Conservation (phyloP, 2,329 filamentous ascomycete species). For the Hymenoscyphus fructigenus region DNA sequence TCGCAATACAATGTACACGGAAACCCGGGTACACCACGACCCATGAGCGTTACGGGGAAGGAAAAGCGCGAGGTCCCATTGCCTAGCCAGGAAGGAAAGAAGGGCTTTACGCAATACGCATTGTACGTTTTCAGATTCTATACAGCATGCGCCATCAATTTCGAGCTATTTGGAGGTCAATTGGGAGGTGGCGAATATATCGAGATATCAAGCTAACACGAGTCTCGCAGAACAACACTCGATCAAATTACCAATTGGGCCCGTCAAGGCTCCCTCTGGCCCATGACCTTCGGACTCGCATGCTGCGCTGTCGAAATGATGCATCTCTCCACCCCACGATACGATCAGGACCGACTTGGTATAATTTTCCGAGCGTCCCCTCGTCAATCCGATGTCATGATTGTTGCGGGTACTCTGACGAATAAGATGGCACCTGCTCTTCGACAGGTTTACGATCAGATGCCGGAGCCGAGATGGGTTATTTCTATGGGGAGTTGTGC, state of each 20-base stretch:
- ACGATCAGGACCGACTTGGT: slow-evolving; percentile 84
- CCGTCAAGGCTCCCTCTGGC: slow-evolving; percentile 81
- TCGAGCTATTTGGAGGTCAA: not conserved
- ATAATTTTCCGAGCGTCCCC: slow-evolving; percentile 90
- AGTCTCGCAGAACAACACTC: slow-evolving; percentile 64
- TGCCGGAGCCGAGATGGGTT: slow-evolving; percentile 89
- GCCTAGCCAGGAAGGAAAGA: slow-evolving; percentile 75
- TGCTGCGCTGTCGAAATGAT: slow-evolving; percentile 94
- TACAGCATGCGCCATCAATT: not conserved
- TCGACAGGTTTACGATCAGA: slow-evolving; percentile 91
- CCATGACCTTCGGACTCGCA: slow-evolving; percentile 83
- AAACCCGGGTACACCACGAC: slow-evolving; percentile 51
- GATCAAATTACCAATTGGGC: slow-evolving; percentile 83
- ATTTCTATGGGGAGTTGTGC: slow-evolving; percentile 81
- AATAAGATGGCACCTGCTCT: slow-evolving; percentile 96
- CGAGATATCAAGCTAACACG: slow-evolving; percentile 12
- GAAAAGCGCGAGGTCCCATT: slow-evolving; percentile 71
- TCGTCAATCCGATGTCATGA: slow-evolving; percentile 89
- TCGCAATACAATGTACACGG: slow-evolving; percentile 53
- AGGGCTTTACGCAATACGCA: slow-evolving; percentile 80
- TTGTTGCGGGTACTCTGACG: slow-evolving; percentile 86
- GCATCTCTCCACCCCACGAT: slow-evolving; percentile 82
- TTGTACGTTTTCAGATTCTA: slow-evolving; percentile 58
- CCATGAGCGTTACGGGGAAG: slow-evolving; percentile 48
- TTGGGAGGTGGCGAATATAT: not conserved